A percentile compares a stretch with the other conserved stretches of the same genome.
phyloP scores from a whole-genome alignment of 331 rosid species.

The Phaseolus coccineus region DNA sequence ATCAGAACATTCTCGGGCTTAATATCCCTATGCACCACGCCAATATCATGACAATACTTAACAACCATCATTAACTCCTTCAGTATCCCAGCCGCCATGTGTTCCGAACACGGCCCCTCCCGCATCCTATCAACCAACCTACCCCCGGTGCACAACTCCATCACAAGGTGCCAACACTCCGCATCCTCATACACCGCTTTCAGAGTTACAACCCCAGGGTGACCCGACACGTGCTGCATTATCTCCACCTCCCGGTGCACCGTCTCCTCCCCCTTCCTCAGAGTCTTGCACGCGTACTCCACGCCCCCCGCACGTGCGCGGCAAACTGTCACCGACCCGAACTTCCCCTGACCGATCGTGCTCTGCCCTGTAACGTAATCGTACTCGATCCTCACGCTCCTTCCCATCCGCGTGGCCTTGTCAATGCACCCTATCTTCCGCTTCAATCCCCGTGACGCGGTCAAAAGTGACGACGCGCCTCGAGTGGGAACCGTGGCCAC shows the following conservation, averaged over 20 bases:
- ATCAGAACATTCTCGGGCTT: constrained; percentile 82
- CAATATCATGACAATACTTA: constrained; percentile 89
- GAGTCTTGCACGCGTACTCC: constrained; percentile 78
- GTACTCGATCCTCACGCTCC: constrained; percentile 69
- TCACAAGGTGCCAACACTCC: constrained; percentile 75
- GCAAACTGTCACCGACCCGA: constrained; percentile 72
- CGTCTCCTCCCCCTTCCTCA: constrained; percentile 77
- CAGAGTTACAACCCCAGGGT: constrained; percentile 79
- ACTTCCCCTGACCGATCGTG: constrained; percentile 69
- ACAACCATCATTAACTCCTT: constrained; percentile 79
- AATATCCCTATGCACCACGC: constrained; percentile 82
- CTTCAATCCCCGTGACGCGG: constrained; percentile 76
- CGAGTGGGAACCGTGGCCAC: constrained; percentile 79
- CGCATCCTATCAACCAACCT: constrained; percentile 68
- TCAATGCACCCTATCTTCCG: constrained; percentile 90
- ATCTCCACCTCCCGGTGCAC: constrained; percentile 86
- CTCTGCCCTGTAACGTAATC: constrained; percentile 64
- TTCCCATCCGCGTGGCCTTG: constrained; percentile 71
- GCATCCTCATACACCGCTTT: constrained; percentile 79
- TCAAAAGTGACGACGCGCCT: constrained; percentile 58
- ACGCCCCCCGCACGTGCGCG: constrained; percentile 57
- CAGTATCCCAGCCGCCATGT: constrained; percentile 66
- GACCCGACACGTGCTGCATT: constrained; percentile 89
- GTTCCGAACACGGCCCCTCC: constrained; percentile 69
- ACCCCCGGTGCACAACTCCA: constrained; percentile 83